These are phyloP conservation scores for Patellaria atrata DNA, from an alignment of 495 filamentous ascomycete genomes.

Conservation along the genomic window DNA sequence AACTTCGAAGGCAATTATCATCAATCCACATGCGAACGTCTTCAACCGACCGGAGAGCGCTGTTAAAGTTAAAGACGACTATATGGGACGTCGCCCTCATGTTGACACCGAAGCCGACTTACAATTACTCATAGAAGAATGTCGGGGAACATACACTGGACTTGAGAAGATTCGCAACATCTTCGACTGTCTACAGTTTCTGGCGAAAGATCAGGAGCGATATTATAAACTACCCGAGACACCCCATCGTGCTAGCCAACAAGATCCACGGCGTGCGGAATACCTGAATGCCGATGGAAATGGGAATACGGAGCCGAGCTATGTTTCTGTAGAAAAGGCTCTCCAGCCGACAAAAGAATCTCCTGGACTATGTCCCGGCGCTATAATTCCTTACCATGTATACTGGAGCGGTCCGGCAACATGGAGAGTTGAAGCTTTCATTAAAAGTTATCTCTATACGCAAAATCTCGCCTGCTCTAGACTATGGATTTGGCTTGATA, in stretches of 20 bases:
- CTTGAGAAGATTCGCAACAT: constrained; percentile 42
- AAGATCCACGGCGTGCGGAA: constrained; percentile 30
- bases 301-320: constrained; percentile 25
- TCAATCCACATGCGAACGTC: constrained; percentile 34
- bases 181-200: constrained; percentile 36
- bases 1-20: constrained; percentile 22
- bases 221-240: constrained; percentile 33
- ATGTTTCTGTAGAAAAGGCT: constrained; percentile 24
- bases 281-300: constrained; percentile 30
- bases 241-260: constrained; percentile 27
- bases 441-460: constrained; percentile 43
- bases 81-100: constrained; percentile 34
- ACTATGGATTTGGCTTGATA: constrained; percentile 40
- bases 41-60: constrained; percentile 34
- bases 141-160: constrained; percentile 33
- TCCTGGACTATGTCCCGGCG: constrained; percentile 36
- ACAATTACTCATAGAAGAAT: constrained; percentile 34
- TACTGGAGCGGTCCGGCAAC: constrained; percentile 46
- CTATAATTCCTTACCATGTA: constrained; percentile 40
- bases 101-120: constrained; percentile 39
- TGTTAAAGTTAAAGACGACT: constrained; percentile 36
- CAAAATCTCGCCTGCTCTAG: constrained; percentile 41
- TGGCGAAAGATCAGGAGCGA: constrained; percentile 31
- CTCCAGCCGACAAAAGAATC: constrained; percentile 20
- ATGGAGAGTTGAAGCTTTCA: constrained; percentile 42